phyloP scores from a whole-genome alignment of 768 basidiomycete species.

The Scleroderma citrinum region DNA sequence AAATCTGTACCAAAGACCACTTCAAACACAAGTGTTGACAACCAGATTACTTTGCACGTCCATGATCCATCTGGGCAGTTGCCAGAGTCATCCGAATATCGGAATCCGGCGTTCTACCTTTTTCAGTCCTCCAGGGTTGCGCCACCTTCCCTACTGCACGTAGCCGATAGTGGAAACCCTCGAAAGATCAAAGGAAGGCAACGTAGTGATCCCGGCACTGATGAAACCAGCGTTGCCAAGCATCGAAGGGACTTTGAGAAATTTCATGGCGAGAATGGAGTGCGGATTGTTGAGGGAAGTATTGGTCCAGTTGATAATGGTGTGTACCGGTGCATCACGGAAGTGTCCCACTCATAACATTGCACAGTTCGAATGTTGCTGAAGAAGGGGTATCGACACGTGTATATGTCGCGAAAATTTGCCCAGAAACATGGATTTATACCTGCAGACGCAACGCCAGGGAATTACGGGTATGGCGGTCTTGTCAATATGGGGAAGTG shows the following conservation, averaged over 20 bases:
- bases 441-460: slow-evolving; percentile 79
- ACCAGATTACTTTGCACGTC: slow-evolving; percentile 46
- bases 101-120: slow-evolving; percentile 66
- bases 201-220: slow-evolving; percentile 13
- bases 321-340: slow-evolving; percentile 27
- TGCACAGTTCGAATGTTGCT: slow-evolving; percentile 83
- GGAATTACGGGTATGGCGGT: slow-evolving; percentile 91
- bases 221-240: slow-evolving; percentile 48
- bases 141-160: slow-evolving; percentile 22
- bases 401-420: slow-evolving; percentile 94
- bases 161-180: slow-evolving; percentile 31
- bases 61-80: slow-evolving; percentile 55
- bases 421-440: slow-evolving; percentile 86
- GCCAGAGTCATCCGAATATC: slow-evolving; percentile 56
- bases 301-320: slow-evolving; percentile 90
- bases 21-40: slow-evolving; percentile 3
- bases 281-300: slow-evolving; percentile 84
- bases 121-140: slow-evolving; percentile 32
- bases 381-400: slow-evolving; percentile 86
- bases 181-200: slow-evolving; percentile 36
- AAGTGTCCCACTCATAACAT: neutral
- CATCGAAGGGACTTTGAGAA: slow-evolving; percentile 74
- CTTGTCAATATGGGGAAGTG: slow-evolving; percentile 80
- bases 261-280: slow-evolving; percentile 90
- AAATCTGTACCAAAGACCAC: slow-evolving; percentile 30